phyloP scores from a whole-genome alignment of 2,329 filamentous ascomycete genomes.

The Pseudocercospora fijiensis region DNA sequence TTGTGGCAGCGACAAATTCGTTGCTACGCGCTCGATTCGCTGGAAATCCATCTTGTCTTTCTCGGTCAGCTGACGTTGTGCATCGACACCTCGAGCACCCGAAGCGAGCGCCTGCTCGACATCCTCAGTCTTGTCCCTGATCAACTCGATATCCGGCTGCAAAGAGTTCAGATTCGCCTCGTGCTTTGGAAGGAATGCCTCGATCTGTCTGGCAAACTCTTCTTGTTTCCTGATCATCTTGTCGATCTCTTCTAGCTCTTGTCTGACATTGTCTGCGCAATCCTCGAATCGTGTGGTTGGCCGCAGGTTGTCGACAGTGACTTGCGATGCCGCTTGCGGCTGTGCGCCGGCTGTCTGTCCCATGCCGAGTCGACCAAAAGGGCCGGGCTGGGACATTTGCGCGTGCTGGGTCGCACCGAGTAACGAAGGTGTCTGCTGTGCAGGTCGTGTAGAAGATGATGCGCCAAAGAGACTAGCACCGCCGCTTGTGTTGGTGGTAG shows the following conservation, averaged over 20 bases:
- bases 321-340: conserved; percentile 48
- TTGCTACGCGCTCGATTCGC: conserved; percentile 69
- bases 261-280: conserved; percentile 76
- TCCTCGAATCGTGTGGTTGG: conserved; percentile 91
- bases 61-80: conserved; percentile 57
- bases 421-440: conserved; percentile 34
- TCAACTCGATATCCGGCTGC: conserved; percentile 63
- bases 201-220: conserved; percentile 70
- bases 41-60: conserved; percentile 69
- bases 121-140: conserved; percentile 61
- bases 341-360: conserved; percentile 53
- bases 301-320: conserved; percentile 74
- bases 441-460: conserved; percentile 14
- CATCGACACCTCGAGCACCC: conserved; percentile 61
- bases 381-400: conserved; percentile 26
- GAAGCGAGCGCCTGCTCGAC: conserved; percentile 63
- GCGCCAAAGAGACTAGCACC: conserved; percentile 25
- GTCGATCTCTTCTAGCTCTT: conserved; percentile 75
- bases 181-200: conserved; percentile 62
- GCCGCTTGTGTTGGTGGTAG: conserved; percentile 13
- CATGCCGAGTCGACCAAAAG: conserved; percentile 43
- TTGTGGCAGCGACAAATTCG: conserved; percentile 69
- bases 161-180: conserved; percentile 64
- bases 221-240: conserved; percentile 78
- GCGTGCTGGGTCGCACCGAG: conserved; percentile 30